Evolutionary conservation across 2,329 filamentous ascomycete genomes (phyloP).

Genomic region (Diplodia mutila): DNA sequence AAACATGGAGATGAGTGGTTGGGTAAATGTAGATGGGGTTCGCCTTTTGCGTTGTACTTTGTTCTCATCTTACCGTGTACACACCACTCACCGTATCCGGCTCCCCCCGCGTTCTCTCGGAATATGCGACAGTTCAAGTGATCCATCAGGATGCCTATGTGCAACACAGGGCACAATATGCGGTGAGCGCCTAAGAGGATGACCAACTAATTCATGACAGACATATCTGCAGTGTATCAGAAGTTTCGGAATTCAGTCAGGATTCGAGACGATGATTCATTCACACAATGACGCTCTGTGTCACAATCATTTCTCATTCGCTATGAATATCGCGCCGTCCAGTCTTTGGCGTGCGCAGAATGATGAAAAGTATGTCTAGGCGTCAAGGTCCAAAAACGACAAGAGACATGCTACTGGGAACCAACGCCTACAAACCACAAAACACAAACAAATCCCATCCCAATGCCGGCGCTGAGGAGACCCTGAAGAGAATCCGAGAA

Average conservation of each 20-base stretch:
- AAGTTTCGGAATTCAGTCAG: not conserved
- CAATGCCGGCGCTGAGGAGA: not conserved
- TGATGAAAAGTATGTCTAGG: constrained; percentile 19
- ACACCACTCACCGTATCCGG: not conserved
- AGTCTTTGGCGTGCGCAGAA: constrained; percentile 15
- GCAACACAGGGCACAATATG: not conserved
- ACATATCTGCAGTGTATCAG: not conserved
- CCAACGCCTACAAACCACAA: constrained; percentile 5
- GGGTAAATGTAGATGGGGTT: not conserved
- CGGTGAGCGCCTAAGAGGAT: not conserved
- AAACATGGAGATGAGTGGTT: not conserved
- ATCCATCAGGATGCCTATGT: not conserved
- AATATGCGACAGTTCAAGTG: not conserved
- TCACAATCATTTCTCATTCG: not conserved
- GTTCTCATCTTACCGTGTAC: not conserved
- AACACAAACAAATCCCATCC: not conserved
- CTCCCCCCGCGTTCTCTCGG: not conserved
- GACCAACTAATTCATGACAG: too few species aligned
- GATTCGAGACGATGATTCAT: not conserved
- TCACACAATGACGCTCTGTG: not conserved
- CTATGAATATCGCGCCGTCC: not conserved
- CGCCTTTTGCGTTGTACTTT: not conserved
- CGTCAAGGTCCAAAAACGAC: constrained; percentile 1
- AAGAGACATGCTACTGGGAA: constrained; percentile 2
- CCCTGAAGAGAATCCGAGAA: not conserved